Evolutionary conservation across 164 flowering plant genomes (phyloP).

Genomic region (Chimonanthus salicifolius): DNA sequence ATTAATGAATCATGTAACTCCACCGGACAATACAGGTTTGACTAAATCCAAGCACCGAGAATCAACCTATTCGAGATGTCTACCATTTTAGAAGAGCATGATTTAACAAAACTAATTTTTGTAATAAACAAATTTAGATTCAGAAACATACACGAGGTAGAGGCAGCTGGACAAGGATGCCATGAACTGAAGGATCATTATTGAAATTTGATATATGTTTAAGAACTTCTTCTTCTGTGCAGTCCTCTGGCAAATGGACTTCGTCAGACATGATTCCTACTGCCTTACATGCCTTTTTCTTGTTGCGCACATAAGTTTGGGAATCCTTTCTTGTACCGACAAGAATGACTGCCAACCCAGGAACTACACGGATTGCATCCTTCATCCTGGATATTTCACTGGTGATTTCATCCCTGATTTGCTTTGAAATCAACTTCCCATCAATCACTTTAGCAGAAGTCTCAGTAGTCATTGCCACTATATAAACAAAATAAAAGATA

Average conservation of each 20-base stretch:
- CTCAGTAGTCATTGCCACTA: conserved; percentile 41
- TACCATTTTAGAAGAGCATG: not conserved
- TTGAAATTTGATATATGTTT: conserved; percentile 54
- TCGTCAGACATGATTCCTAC: conserved; percentile 85
- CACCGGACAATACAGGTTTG: too few relatives aligned
- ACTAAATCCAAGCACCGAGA: too few relatives aligned
- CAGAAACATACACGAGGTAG: conserved; percentile 61
- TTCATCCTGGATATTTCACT: conserved; percentile 74
- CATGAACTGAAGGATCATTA: conserved; percentile 74
- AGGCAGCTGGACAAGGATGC: conserved; percentile 94
- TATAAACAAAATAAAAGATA: conserved; percentile 6
- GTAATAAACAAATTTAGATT: not conserved
- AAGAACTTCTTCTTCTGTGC: conserved; percentile 72
- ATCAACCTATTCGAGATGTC: too few relatives aligned
- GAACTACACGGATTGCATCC: conserved; percentile 66
- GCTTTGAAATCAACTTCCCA: conserved; percentile 73
- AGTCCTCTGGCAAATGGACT: conserved; percentile 56
- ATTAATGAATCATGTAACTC: too few relatives aligned
- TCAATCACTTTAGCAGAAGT: conserved; percentile 66
- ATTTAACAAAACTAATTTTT: not conserved
- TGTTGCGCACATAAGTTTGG: conserved; percentile 84
- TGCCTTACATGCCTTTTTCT: conserved; percentile 81
- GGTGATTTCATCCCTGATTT: conserved; percentile 65
- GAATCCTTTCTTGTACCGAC: conserved; percentile 94
- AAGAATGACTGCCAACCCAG: conserved; percentile 92